A percentile compares a stretch with the other conserved stretches of the same genome.
Conservation (phyloP, 164 flowering plant species). For the Annona squamosa region DNA sequence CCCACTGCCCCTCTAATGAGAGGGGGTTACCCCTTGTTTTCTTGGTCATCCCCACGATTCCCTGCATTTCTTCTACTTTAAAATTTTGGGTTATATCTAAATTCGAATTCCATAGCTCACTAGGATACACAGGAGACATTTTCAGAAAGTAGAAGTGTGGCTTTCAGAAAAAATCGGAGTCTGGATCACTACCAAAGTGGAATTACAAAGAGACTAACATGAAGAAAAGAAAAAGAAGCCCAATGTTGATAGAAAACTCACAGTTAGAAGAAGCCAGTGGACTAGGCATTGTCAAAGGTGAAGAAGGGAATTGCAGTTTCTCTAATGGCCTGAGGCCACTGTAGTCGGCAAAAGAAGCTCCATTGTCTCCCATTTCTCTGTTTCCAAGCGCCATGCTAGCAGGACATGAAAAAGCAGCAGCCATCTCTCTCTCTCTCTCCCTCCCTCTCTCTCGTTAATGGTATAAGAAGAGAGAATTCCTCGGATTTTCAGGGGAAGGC, state of each 20-base stretch:
- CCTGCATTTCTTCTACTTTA: too few relatives aligned
- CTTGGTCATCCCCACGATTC: too few relatives aligned
- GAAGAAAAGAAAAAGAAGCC: background rate
- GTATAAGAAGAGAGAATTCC: slow-evolving; percentile 10
- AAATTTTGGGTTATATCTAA: background rate
- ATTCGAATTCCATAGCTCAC: background rate
- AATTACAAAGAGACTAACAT: background rate
- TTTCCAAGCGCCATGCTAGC: slow-evolving; percentile 18
- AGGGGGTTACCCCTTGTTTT: too few relatives aligned
- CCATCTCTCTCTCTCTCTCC: slow-evolving; percentile 15
- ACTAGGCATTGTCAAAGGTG: slow-evolving; percentile 14
- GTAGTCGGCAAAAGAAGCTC: slow-evolving; percentile 26
- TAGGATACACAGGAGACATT: background rate
- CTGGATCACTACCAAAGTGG: too few relatives aligned
- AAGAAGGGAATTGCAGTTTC: slow-evolving; percentile 12
- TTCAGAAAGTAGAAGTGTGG: background rate
- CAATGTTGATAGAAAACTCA: slow-evolving; percentile 5
- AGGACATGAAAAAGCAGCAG: slow-evolving; percentile 21
- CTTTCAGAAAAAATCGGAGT: too few relatives aligned
- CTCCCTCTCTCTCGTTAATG: background rate
- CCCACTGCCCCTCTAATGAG: too few relatives aligned
- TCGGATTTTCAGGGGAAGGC: slow-evolving; percentile 5
- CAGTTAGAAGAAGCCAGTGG: slow-evolving; percentile 21
- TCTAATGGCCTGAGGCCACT: slow-evolving; percentile 38
- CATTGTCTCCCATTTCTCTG: slow-evolving; percentile 23